Percentiles rank a stretch among this genome's conserved stretches.
Evolutionary conservation across 495 filamentous ascomycete species (phyloP).

Genomic region (Hamigera avellanea): DNA sequence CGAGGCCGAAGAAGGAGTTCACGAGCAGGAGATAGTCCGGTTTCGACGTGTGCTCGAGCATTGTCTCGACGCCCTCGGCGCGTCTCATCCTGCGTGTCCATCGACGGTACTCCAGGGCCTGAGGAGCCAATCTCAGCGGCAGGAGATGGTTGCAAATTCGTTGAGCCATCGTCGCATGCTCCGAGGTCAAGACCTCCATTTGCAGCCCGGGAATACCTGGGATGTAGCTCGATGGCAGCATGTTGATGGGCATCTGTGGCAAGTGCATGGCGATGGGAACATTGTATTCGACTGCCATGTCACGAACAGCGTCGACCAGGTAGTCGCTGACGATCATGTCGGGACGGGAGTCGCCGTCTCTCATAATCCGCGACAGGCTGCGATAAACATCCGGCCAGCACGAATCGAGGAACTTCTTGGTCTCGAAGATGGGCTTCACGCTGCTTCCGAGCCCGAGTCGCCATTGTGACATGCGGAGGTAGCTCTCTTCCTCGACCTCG

Average conservation of each 20-base stretch:
- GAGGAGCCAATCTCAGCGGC: constrained; percentile 8
- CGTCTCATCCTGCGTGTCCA: constrained; percentile 21
- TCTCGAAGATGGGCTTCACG: constrained; percentile 11
- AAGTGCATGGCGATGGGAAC: constrained; percentile 23
- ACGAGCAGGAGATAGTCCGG: constrained; percentile 28
- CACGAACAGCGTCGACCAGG: constrained; percentile 24
- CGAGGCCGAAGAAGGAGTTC: constrained; percentile 30
- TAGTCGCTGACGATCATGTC: constrained; percentile 27
- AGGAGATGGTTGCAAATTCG: constrained; percentile 19
- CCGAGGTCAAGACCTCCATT: constrained; percentile 19
- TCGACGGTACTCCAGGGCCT: constrained; percentile 12
- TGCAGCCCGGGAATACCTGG: constrained; percentile 28
- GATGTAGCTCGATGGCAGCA: constrained; percentile 22
- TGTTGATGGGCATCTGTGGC: constrained; percentile 26
- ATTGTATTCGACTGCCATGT: constrained; percentile 18
- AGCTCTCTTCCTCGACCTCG: constrained; percentile 10
- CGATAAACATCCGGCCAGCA: constrained; percentile 27
- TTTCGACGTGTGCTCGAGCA: constrained; percentile 13
- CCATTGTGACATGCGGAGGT: constrained; percentile 20
- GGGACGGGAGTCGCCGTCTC: constrained; percentile 12
- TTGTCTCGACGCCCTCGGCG: constrained; percentile 12
- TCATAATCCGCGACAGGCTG: constrained; percentile 12
- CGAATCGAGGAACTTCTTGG: constrained; percentile 22
- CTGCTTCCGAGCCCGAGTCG: constrained; percentile 18
- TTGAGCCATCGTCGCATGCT: constrained; percentile 20